phyloP scores from a whole-genome alignment of 306 rosid genomes.

The Cucurbita ficifolia region DNA sequence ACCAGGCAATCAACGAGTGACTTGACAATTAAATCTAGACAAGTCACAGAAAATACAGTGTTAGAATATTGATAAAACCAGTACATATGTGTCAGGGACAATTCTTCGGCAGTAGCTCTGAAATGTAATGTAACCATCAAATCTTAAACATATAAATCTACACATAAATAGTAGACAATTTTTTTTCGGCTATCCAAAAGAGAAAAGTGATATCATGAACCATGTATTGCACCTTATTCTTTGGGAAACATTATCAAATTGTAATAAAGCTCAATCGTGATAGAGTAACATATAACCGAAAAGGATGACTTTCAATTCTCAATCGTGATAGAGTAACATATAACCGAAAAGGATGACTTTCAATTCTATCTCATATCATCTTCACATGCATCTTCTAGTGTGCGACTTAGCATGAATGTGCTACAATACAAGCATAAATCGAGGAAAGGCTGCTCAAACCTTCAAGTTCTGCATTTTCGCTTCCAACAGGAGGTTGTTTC shows the following conservation, averaged over 20 bases:
- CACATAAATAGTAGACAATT: not conserved
- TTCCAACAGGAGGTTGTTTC: conserved; percentile 22
- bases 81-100: not conserved
- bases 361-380: not conserved
- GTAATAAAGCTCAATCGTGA: not conserved
- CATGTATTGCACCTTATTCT: not conserved
- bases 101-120: not conserved
- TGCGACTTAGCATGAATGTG: not conserved
- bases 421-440: not conserved
- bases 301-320: not conserved
- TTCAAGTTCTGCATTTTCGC: conserved; percentile 30
- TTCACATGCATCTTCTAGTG: not conserved
- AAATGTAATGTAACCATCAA: not conserved
- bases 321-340: not conserved
- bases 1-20: conserved; percentile 41
- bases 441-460: conserved; percentile 26
- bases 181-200: not conserved
- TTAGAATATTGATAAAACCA: not conserved
- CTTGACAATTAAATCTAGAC: conserved; percentile 39
- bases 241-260: not conserved
- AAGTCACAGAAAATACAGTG: conserved; percentile 6
- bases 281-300: not conserved
- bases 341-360: not conserved
- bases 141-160: not conserved
- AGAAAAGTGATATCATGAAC: not conserved